Base-by-base conservation (phyloP, 441 rosid species). In the Eruca vesicaria region DNA sequence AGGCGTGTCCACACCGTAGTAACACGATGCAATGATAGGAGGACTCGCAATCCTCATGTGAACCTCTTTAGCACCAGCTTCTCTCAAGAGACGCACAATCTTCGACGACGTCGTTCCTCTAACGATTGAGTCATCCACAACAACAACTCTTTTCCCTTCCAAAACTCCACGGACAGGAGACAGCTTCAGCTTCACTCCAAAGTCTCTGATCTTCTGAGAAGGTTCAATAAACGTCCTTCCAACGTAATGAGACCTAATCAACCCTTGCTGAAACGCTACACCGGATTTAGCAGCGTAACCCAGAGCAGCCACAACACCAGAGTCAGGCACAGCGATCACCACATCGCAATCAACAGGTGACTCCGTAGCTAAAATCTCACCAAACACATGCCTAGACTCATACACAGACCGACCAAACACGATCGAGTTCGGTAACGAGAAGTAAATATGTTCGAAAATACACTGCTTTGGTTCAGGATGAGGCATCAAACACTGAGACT, bases 11-110 rank as follows among this genome's bases (percentile, higher is more conserved):
- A 95, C 99, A n/a, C 99, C 98, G 43, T 95, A 95, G 63, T 92
- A 90, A 71, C 99, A 95, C 5, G 99, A 90, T 0, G 87, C 93
- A 0, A 90, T 82, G 0, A 95, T 91, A 14, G 97, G 96, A 15
- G 99, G 99, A 71, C 98, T 88, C 0, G 99, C 98, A 1, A 95
- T 92, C 85, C 98, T 89, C 98, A 92, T 95, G 58, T 95, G 99
- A 70, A 95, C 94, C 85, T 92, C 99, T 75, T 84, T 95, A 0
- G 98, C 99, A 3, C 97, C 99, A 0, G 98, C 88, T 72, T 92
- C 98, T 73, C 92, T 83, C 28, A 92, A 55, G 79, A 95, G 32
- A 68, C 98, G 78, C 18, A 95, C 97, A 36, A 92, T 95, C 84
- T 95, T 95, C 0, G 97, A 90, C 0, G 94, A 91, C 1, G 98